These are phyloP conservation scores for Neopestalotiopsis rosae DNA, from an alignment of 2,329 filamentous ascomycete species.

Conservation along the genomic window DNA sequence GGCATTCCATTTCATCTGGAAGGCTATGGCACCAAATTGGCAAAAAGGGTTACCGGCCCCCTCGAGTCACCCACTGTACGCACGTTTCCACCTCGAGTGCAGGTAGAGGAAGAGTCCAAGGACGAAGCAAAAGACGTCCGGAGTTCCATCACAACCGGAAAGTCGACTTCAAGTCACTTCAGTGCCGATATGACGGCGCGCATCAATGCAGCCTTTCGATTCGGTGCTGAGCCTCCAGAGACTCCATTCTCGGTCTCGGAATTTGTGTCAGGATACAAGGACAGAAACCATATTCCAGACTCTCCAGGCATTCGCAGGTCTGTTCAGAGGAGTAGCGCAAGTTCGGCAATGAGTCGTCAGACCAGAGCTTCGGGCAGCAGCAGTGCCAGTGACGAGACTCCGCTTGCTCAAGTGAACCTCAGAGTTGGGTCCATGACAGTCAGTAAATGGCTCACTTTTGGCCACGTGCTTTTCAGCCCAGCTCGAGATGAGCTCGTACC, in stretches of 20 bases:
- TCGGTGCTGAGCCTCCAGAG: conserved; percentile 45
- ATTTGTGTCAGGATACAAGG: conserved; percentile 45
- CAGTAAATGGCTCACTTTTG: conserved; percentile 87
- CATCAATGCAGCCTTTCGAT: conserved; percentile 53
- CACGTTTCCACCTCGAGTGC: conserved; percentile 26
- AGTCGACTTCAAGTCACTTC: conserved; percentile 53
- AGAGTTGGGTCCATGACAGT: conserved; percentile 83
- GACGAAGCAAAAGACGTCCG: conserved; percentile 30
- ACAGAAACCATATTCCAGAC: conserved; percentile 38
- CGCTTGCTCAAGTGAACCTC: conserved; percentile 74
- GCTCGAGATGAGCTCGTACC: conserved; percentile 72
- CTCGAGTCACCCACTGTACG: conserved; percentile 56
- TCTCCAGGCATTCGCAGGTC: conserved; percentile 21
- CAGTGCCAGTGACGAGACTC: conserved; percentile 61
- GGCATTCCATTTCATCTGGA: conserved; percentile 63
- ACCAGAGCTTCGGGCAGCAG: conserved; percentile 49
- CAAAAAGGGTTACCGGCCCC: conserved; percentile 39
- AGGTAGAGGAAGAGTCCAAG: conserved; percentile 12
- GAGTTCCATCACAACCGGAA: conserved; percentile 38
- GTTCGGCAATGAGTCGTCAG: conserved; percentile 37
- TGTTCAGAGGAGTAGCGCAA: conserved; percentile 35
- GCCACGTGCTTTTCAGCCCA: conserved; percentile 82
- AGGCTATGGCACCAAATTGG: conserved; percentile 45
- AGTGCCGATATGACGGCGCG: conserved; percentile 61
- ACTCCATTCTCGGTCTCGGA: conserved; percentile 50